phyloP scores from a whole-genome alignment of 208 protist species.

The Crithidia thermophila region DNA sequence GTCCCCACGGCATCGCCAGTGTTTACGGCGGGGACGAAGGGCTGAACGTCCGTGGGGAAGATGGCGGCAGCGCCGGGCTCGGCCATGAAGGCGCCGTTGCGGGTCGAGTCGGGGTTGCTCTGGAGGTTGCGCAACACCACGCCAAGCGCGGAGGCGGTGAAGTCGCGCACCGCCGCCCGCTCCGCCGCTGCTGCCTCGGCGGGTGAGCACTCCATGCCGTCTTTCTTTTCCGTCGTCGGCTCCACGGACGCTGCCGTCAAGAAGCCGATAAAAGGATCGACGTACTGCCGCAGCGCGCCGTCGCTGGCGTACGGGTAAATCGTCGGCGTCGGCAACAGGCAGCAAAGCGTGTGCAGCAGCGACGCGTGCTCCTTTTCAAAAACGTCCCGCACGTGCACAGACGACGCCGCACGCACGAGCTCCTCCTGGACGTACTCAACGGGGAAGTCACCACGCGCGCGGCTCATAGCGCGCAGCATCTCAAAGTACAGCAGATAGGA shows the following conservation, averaged over 20 bases:
- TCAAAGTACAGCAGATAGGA: slow-evolving; percentile 60
- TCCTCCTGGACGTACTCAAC: slow-evolving; percentile 42
- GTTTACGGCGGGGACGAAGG: slow-evolving; percentile 10
- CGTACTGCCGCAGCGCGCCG: slow-evolving; percentile 47
- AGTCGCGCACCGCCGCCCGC: slow-evolving; percentile 29
- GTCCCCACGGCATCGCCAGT: not conserved
- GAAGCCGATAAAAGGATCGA: slow-evolving; percentile 50
- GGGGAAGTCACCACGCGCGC: slow-evolving; percentile 56
- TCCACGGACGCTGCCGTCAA: slow-evolving; percentile 36
- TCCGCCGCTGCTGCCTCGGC: slow-evolving; percentile 24
- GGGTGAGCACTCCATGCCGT: not conserved
- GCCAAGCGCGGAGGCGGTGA: slow-evolving; percentile 44
- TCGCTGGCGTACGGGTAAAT: slow-evolving; percentile 87
- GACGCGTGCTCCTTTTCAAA: slow-evolving; percentile 68
- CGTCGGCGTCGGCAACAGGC: slow-evolving; percentile 58
- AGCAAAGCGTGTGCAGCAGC: slow-evolving; percentile 68
- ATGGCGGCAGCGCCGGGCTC: slow-evolving; percentile 44
- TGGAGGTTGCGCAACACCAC: slow-evolving; percentile 80
- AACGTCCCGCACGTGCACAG: slow-evolving; percentile 16
- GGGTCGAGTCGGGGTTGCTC: slow-evolving; percentile 70
- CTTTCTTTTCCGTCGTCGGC: not conserved
- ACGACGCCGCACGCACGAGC: slow-evolving; percentile 43
- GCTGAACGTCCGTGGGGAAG: slow-evolving; percentile 54
- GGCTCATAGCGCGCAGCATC: slow-evolving; percentile 65
- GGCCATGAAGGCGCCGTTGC: slow-evolving; percentile 74